Percentiles rank a stretch among this genome's conserved stretches.
phyloP scores from a whole-genome alignment of 2,329 filamentous ascomycete genomes.

The Tolypocladium ovalisporum region DNA sequence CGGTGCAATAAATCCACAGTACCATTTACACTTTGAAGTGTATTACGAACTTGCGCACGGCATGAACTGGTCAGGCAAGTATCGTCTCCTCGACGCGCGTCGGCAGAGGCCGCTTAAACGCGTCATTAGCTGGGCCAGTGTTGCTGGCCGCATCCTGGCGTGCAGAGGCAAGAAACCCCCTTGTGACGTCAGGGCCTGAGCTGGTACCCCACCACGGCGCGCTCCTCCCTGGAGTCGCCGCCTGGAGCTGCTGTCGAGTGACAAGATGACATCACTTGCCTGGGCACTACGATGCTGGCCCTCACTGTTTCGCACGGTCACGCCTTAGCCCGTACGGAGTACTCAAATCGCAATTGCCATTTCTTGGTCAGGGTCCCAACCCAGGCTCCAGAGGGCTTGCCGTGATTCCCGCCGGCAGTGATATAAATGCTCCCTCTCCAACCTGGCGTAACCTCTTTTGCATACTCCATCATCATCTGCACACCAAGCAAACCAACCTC shows the following conservation, averaged over 20 bases:
- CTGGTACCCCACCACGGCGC: not conserved
- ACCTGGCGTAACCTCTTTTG: not conserved
- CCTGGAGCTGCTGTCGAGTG: not conserved
- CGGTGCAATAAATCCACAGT: too few relatives aligned
- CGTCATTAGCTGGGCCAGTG: not conserved
- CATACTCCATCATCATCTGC: not conserved
- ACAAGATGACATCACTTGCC: slow-evolving; percentile 2
- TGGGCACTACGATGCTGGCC: not conserved
- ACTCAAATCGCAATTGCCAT: not conserved
- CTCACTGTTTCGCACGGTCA: not conserved
- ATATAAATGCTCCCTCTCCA: not conserved
- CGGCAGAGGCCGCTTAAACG: not conserved
- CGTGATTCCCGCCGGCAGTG: not conserved
- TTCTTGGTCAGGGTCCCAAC: not conserved
- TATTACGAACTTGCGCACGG: too few relatives aligned
- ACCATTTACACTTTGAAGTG: too few relatives aligned
- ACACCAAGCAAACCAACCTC: not conserved
- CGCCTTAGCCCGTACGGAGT: too few relatives aligned
- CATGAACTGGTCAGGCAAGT: too few relatives aligned
- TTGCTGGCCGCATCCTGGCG: not conserved
- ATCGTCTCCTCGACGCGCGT: too few relatives aligned
- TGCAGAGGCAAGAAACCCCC: not conserved
- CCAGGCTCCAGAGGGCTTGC: not conserved
- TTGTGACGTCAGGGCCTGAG: not conserved
- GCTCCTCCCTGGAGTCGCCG: too few relatives aligned